Percentiles rank a stretch among this genome's conserved stretches.
Evolutionary conservation across 306 rosid genomes (phyloP).

Genomic region (Trifolium pratense): DNA sequence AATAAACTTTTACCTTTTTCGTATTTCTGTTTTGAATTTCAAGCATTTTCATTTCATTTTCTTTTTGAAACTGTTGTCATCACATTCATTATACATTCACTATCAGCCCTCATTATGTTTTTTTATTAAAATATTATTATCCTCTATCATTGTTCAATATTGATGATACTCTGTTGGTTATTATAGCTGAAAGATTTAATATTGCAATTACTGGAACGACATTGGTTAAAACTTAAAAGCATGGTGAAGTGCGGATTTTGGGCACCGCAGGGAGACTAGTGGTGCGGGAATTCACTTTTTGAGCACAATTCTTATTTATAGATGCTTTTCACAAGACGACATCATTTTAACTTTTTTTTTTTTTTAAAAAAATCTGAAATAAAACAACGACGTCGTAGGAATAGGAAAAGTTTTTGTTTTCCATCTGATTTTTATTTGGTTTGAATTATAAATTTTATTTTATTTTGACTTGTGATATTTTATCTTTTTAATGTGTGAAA

Average conservation of each 20-base stretch:
- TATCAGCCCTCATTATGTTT: constrained; percentile 22
- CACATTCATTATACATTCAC: constrained; percentile 5
- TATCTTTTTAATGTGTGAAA: too few relatives aligned
- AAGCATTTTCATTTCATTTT: constrained; percentile 1
- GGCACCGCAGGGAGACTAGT: constrained; percentile 88
- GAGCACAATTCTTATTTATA: constrained; percentile 8
- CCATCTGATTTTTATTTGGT: too few relatives aligned
- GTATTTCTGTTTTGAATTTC: constrained; percentile 27
- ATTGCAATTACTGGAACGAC: constrained; percentile 70
- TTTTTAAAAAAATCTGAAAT: too few relatives aligned
- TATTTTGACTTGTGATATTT: too few relatives aligned
- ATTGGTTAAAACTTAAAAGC: constrained; percentile 76
- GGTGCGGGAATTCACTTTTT: constrained; percentile 55
- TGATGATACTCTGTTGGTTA: constrained; percentile 46
- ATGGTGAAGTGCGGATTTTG: constrained; percentile 72
- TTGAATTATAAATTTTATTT: too few relatives aligned
- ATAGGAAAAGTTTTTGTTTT: too few relatives aligned
- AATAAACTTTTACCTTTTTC: too few relatives aligned
- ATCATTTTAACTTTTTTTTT: too few relatives aligned
- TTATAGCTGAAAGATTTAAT: constrained; percentile 75
- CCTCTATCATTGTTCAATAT: constrained; percentile 33
- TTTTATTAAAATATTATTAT: constrained; percentile 24
- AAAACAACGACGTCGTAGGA: too few relatives aligned
- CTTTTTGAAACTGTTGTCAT: constrained; percentile 6
- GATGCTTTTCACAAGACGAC: constrained; percentile 20